Evolutionary conservation across 2,329 filamentous ascomycete genomes (phyloP).

Genomic region (Aspergillus candidus): DNA sequence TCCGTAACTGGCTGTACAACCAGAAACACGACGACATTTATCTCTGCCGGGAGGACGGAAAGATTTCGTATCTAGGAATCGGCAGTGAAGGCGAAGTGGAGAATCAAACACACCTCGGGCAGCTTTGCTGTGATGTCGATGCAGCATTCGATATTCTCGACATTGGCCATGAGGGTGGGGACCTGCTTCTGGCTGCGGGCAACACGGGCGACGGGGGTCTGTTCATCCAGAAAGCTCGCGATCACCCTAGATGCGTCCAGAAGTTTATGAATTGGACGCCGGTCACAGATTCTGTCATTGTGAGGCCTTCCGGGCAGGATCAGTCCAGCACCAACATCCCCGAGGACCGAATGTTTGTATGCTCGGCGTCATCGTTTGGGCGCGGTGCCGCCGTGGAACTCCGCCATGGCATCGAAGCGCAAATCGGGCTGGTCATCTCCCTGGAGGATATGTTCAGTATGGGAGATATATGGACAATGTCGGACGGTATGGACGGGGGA

Average conservation of each 20-base stretch:
- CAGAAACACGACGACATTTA: slow-evolving; percentile 71
- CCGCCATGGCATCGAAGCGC: slow-evolving; percentile 63
- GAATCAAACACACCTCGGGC: slow-evolving; percentile 55
- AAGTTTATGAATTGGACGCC: slow-evolving; percentile 58
- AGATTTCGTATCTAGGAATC: slow-evolving; percentile 67
- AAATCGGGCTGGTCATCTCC: slow-evolving; percentile 47
- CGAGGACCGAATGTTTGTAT: slow-evolving; percentile 59
- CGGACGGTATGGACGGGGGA: slow-evolving; percentile 25
- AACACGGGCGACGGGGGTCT: slow-evolving; percentile 71
- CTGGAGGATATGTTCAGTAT: slow-evolving; percentile 38
- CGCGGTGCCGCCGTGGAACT: slow-evolving; percentile 63
- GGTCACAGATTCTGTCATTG: slow-evolving; percentile 42
- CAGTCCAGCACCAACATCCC: slow-evolving; percentile 18
- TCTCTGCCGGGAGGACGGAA: slow-evolving; percentile 80
- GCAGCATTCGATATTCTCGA: slow-evolving; percentile 67
- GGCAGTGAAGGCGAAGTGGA: slow-evolving; percentile 51
- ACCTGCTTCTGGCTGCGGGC: slow-evolving; percentile 75
- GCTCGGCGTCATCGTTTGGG: slow-evolving; percentile 55
- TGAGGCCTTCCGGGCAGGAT: slow-evolving; percentile 19
- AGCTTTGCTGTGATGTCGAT: slow-evolving; percentile 67
- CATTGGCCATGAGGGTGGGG: slow-evolving; percentile 60
- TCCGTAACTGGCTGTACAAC: slow-evolving; percentile 58
- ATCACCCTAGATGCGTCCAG: slow-evolving; percentile 50
- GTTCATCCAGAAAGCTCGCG: slow-evolving; percentile 61
- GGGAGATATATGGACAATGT: slow-evolving; percentile 40